Percentiles rank a stretch among this genome's conserved stretches.
Conservation (phyloP, 768 basidiomycete genomes). For the Flagelloscypha sp. region DNA sequence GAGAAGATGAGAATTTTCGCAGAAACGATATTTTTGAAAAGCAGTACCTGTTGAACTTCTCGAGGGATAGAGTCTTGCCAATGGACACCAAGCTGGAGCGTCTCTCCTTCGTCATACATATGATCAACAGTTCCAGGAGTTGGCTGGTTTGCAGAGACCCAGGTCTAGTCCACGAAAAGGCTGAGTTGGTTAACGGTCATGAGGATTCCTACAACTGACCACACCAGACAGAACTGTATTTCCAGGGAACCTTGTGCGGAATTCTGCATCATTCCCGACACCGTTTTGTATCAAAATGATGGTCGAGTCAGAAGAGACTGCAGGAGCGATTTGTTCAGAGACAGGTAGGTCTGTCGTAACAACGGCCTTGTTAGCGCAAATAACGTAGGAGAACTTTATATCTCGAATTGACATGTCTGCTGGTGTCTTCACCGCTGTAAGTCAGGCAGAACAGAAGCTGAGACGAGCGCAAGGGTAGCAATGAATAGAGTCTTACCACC, state of each 20-base stretch:
- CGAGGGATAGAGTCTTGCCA: too few relatives aligned
- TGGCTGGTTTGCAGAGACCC: background rate
- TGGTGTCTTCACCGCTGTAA: background rate
- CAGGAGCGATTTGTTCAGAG: constrained; percentile 2
- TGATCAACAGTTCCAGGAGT: background rate
- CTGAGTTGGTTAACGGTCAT: background rate
- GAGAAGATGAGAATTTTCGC: too few relatives aligned
- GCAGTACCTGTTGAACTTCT: too few relatives aligned
- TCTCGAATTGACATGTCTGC: background rate
- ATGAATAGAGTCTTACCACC: background rate
- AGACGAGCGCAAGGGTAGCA: background rate
- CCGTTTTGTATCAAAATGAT: constrained; percentile 2
- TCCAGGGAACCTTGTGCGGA: background rate
- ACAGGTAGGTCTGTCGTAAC: constrained; percentile 1
- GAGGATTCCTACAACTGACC: background rate
- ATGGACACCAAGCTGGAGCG: too few relatives aligned
- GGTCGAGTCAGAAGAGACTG: constrained; percentile 1
- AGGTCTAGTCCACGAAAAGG: background rate
- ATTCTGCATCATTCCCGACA: constrained; percentile 1
- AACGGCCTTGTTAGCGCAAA: constrained; percentile 2
- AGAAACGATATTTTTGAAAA: too few relatives aligned
- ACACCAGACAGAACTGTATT: constrained; percentile 4
- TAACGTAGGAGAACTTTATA: constrained; percentile 1
- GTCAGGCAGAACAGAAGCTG: too few relatives aligned
- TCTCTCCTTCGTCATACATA: too few relatives aligned